Percentiles rank a stretch among this genome's conserved stretches.
Conservation (phyloP, 306 rosid species). For the Bauhinia variegata region DNA sequence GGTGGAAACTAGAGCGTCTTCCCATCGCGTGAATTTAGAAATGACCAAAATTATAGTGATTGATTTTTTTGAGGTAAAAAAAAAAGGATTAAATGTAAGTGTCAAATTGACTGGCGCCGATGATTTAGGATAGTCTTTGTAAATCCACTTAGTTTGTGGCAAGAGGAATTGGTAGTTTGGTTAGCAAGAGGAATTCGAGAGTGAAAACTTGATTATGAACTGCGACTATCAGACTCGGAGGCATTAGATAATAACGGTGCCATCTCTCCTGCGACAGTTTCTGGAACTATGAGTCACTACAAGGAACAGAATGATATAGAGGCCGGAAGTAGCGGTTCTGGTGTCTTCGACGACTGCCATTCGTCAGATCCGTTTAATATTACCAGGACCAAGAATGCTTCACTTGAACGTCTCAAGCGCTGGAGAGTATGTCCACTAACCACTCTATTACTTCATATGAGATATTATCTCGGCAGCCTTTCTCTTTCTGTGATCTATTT, state of each 20-base stretch:
- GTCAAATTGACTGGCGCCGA: not conserved
- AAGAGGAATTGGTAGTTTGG: not conserved
- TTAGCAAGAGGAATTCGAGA: not conserved
- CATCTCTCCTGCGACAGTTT: constrained; percentile 96
- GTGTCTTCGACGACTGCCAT: constrained; percentile 50
- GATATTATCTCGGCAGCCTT: too few relatives aligned
- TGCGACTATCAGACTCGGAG: not conserved
- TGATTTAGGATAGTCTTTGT: too few relatives aligned
- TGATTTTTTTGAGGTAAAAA: too few relatives aligned
- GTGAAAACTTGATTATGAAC: not conserved
- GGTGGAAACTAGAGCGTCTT: too few relatives aligned
- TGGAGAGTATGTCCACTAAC: constrained; percentile 66
- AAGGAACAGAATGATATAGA: constrained; percentile 58
- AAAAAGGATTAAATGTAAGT: not conserved
- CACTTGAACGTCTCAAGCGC: constrained; percentile 79
- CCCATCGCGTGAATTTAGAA: too few relatives aligned
- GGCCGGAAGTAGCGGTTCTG: constrained; percentile 50
- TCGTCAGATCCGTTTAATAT: constrained; percentile 60
- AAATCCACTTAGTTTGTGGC: not conserved
- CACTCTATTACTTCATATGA: too few relatives aligned
- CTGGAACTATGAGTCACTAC: constrained; percentile 48
- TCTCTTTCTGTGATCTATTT: too few relatives aligned
- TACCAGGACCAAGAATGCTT: constrained; percentile 70
- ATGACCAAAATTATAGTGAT: too few relatives aligned
- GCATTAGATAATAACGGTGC: constrained; percentile 54